Evolutionary conservation across 2,329 filamentous ascomycete genomes (phyloP).

Genomic region (Alternaria incomplexa): DNA sequence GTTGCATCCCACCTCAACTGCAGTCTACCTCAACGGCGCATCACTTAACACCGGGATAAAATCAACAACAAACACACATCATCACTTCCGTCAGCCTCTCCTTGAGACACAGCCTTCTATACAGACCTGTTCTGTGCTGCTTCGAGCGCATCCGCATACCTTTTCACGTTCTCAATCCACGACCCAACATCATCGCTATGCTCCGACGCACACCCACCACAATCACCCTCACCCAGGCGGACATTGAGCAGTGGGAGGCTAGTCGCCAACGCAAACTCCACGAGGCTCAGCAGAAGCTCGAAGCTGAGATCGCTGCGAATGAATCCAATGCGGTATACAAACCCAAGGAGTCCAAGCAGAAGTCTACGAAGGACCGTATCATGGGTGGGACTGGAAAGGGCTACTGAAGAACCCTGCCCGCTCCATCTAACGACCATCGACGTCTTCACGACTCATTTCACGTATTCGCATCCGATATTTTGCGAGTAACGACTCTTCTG

Average conservation of each 20-base stretch:
- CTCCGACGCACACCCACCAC: constrained; percentile 72
- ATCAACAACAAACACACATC: neutral
- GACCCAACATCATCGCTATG: constrained; percentile 52
- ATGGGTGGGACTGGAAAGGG: constrained; percentile 31
- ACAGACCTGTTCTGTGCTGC: too few relatives aligned
- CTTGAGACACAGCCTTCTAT: neutral
- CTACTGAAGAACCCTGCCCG: constrained; percentile 1
- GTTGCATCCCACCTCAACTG: neutral
- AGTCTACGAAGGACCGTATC: constrained; percentile 40
- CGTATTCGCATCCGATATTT: neutral
- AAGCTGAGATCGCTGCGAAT: constrained; percentile 6
- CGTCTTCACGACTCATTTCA: neutral
- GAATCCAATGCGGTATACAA: constrained; percentile 27
- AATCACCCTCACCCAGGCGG: constrained; percentile 71
- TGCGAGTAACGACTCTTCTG: neutral
- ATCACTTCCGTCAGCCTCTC: neutral
- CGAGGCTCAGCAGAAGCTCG: constrained; percentile 35
- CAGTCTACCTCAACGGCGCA: neutral
- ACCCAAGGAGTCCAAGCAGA: constrained; percentile 22
- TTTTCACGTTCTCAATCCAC: neutral
- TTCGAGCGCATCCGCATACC: neutral
- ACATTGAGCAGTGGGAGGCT: constrained; percentile 74
- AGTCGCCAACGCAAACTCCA: constrained; percentile 53
- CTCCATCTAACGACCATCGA: neutral
- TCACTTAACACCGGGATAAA: neutral